These are phyloP conservation scores for Quercus robur DNA, from an alignment of 306 rosid genomes.

Conservation along the genomic window DNA sequence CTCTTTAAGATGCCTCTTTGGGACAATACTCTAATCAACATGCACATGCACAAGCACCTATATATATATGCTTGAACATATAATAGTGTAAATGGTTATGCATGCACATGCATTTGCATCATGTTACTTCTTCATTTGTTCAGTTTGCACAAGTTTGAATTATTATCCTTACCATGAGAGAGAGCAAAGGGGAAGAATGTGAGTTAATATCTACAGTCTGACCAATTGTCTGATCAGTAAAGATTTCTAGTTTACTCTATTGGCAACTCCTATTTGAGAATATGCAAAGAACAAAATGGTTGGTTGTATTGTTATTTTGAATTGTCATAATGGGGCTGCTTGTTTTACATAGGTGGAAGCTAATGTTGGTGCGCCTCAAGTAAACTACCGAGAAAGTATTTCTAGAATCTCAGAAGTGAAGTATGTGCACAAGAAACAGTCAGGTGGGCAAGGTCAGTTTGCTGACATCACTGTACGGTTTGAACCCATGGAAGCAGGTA, in stretches of 20 bases:
- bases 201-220: background rate
- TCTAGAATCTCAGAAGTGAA: constrained; percentile 62
- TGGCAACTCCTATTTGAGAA: background rate
- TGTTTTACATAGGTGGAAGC: constrained; percentile 76
- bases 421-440: constrained; percentile 96
- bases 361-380: constrained; percentile 98
- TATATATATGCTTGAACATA: background rate
- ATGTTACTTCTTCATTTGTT: background rate
- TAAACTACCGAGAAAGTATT: constrained; percentile 95
- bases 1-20: background rate
- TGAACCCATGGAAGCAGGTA: constrained; percentile 87
- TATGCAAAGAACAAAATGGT: background rate
- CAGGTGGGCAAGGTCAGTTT: constrained; percentile 98
- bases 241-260: no score
- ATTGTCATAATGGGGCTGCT: constrained; percentile 4
- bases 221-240: no score
- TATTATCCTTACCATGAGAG: background rate
- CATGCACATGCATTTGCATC: background rate
- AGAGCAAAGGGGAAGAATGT: background rate
- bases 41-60: background rate
- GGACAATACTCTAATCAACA: background rate
- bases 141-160: background rate
- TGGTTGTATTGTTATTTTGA: background rate
- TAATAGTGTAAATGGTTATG: background rate
- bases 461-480: constrained; percentile 89